These are phyloP conservation scores for Sporothrix schenckii DNA, from an alignment of 2,329 filamentous ascomycete species.

Conservation along the genomic window DNA sequence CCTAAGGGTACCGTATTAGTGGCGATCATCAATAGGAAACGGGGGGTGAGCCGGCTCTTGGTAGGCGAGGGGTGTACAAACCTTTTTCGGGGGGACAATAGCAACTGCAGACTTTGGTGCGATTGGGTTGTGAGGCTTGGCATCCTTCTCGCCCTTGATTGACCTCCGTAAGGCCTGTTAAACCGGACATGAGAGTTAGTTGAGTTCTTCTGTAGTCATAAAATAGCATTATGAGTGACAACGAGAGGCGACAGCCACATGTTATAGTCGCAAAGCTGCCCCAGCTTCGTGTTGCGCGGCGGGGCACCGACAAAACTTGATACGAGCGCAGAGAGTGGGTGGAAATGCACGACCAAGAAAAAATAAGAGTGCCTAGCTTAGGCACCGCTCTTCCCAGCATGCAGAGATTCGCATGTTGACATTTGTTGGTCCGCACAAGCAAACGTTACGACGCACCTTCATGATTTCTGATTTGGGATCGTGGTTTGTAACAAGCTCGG, in stretches of 20 bases:
- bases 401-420: no score
- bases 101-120: constrained; percentile 83
- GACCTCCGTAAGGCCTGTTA: constrained; percentile 78
- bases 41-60: background rate
- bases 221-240: background rate
- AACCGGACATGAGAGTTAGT: constrained; percentile 51
- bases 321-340: background rate
- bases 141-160: constrained; percentile 84
- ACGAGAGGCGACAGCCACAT: background rate
- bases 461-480: constrained; percentile 29
- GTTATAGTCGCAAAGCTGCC: background rate
- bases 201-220: constrained; percentile 12
- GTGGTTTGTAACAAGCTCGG: background rate
- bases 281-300: background rate
- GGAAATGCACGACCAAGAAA: background rate
- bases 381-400: no score
- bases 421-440: background rate
- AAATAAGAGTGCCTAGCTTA: background rate
- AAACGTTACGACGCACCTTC: constrained; percentile 36
- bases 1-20: constrained; percentile 55
- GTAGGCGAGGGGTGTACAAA: constrained; percentile 47
- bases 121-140: constrained; percentile 73
- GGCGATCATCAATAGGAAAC: background rate
- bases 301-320: background rate
- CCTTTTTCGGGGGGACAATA: constrained; percentile 92